phyloP scores from a whole-genome alignment of 2,329 filamentous ascomycete genomes.

The Alternaria infectoria region DNA sequence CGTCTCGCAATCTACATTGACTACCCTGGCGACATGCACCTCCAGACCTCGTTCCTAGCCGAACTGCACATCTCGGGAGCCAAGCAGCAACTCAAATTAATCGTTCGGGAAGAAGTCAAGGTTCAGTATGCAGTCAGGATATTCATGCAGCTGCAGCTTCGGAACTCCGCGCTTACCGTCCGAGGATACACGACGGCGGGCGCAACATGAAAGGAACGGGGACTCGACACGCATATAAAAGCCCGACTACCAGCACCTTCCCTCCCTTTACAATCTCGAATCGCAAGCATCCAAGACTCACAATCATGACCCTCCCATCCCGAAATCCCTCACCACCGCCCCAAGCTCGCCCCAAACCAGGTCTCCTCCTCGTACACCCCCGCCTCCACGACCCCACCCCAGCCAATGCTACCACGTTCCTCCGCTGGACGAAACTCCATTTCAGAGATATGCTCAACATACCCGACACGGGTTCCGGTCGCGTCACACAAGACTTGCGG shows the following conservation, averaged over 20 bases:
- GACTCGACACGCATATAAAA: not conserved
- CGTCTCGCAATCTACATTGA: not conserved
- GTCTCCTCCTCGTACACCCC: slow-evolving; percentile 23
- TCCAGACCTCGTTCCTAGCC: not conserved
- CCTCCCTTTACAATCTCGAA: not conserved
- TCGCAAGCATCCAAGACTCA: not conserved
- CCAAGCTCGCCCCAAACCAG: not conserved
- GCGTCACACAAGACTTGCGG: not conserved
- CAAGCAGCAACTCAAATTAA: not conserved
- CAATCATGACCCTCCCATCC: not conserved
- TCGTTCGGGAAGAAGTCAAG: not conserved
- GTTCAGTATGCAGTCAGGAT: not conserved
- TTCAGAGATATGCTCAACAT: slow-evolving; percentile 23
- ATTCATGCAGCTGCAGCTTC: slow-evolving; percentile 9
- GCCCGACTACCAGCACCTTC: not conserved
- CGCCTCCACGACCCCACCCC: slow-evolving; percentile 8
- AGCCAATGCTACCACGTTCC: slow-evolving; percentile 7
- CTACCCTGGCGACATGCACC: not conserved
- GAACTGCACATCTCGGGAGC: not conserved
- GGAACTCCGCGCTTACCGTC: slow-evolving; percentile 11
- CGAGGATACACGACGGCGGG: not conserved
- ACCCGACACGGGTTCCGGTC: not conserved
- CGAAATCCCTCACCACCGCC: not conserved
- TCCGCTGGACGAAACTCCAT: slow-evolving; percentile 30
- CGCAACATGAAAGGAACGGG: not conserved